Evolutionary conservation across 805 yeast species (phyloP).

Genomic region (Barnettozyma populi): DNA sequence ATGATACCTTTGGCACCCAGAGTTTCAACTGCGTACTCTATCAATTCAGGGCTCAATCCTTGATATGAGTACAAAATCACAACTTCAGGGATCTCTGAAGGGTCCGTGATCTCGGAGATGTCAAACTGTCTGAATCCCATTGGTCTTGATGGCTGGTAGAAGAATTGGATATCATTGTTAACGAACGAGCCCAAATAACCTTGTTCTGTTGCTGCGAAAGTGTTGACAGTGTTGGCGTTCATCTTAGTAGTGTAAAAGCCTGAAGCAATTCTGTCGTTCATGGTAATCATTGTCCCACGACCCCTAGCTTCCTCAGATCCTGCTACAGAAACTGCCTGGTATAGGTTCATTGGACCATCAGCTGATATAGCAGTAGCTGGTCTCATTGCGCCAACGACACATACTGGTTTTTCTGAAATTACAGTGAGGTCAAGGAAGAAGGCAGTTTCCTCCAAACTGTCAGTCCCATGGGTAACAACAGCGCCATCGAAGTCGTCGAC

Average conservation of each 20-base stretch:
- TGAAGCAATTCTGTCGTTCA: conserved; percentile 62
- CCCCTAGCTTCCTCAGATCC: conserved; percentile 42
- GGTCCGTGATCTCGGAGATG: conserved; percentile 23
- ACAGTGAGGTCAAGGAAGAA: conserved; percentile 52
- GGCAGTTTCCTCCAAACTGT: conserved; percentile 62
- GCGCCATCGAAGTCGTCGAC: conserved; percentile 44
- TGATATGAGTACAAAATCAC: conserved; percentile 58
- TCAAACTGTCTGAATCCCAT: conserved; percentile 27
- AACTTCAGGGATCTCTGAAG: conserved; percentile 34
- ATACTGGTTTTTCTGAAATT: conserved; percentile 31
- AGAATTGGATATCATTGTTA: conserved; percentile 56
- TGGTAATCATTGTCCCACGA: conserved; percentile 57
- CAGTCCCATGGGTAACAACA: conserved; percentile 70
- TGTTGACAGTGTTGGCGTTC: conserved; percentile 62
- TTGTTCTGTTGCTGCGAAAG: conserved; percentile 61
- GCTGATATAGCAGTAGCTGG: conserved; percentile 66
- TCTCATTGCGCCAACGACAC: conserved; percentile 55
- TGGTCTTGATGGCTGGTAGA: conserved; percentile 56
- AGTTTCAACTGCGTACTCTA: conserved; percentile 39
- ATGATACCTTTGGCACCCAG: conserved; percentile 48
- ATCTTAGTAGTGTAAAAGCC: conserved; percentile 64
- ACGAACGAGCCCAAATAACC: conserved; percentile 67
- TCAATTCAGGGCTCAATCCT: conserved; percentile 43
- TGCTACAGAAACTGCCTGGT: conserved; percentile 63
- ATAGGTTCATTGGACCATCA: conserved; percentile 69